Evolutionary conservation across 306 rosid species (phyloP).

Genomic region (Citrullus mucosospermus): DNA sequence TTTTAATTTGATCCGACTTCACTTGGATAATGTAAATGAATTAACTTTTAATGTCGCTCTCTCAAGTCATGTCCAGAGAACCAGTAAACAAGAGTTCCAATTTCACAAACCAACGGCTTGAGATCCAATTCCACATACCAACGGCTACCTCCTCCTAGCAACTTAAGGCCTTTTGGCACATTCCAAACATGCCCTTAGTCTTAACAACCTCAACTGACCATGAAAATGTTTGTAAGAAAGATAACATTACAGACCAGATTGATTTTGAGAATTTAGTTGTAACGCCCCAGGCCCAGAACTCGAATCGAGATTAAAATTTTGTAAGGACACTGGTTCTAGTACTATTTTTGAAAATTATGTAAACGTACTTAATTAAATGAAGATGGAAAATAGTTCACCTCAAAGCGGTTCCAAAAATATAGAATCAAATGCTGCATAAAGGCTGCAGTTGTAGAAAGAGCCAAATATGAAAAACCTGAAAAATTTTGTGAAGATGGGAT

Average conservation of each 20-base stretch:
- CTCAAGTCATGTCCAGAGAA: background rate
- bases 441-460: conserved; percentile 93
- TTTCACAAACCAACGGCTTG: background rate
- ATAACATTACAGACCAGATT: background rate
- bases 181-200: no score
- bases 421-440: conserved; percentile 94
- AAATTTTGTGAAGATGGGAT: background rate
- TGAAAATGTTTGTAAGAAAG: background rate
- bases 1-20: background rate
- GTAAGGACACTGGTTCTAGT: background rate
- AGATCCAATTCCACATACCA: background rate
- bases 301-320: background rate
- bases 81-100: background rate
- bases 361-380: background rate
- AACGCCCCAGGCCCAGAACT: no score
- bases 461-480: conserved; percentile 93
- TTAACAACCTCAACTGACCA: background rate
- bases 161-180: background rate
- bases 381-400: conserved; percentile 32
- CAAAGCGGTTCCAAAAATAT: conserved; percentile 95
- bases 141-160: background rate
- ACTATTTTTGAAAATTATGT: background rate
- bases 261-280: background rate
- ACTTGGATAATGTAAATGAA: background rate
- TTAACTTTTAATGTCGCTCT: background rate